A percentile compares a stretch with the other conserved stretches of the same genome.
Evolutionary conservation across 2,329 filamentous ascomycete genomes (phyloP).

Genomic region (Penicillium sp.): DNA sequence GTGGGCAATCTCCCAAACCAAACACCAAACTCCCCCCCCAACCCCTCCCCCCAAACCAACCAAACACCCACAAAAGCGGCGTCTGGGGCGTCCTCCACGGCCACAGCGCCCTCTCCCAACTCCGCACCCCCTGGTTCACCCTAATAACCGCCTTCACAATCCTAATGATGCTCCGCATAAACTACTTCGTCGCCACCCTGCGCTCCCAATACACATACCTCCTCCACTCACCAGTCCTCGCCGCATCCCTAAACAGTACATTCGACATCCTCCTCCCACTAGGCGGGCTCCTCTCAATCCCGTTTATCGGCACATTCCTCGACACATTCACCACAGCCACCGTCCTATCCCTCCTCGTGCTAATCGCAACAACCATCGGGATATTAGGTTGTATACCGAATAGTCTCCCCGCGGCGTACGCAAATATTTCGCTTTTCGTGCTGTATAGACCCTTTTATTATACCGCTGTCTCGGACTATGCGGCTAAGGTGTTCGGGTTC

Average conservation of each 20-base stretch:
- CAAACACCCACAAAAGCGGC: conserved; percentile 52
- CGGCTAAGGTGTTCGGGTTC: conserved; percentile 91
- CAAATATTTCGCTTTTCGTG: conserved; percentile 79
- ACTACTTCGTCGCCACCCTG: conserved; percentile 91
- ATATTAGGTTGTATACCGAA: conserved; percentile 75
- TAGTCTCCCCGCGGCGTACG: conserved; percentile 72
- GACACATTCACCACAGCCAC: conserved; percentile 76
- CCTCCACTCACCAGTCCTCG: conserved; percentile 65
- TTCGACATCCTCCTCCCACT: conserved; percentile 87
- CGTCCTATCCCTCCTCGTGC: conserved; percentile 73
- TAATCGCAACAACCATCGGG: conserved; percentile 75
- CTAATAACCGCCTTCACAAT: conserved; percentile 84
- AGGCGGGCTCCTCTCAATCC: conserved; percentile 82
- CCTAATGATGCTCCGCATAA: conserved; percentile 80
- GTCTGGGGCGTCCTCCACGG: conserved; percentile 89
- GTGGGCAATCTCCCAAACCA: conserved; percentile 12
- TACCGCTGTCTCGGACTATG: conserved; percentile 85
- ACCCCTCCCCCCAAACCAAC: conserved; percentile 9
- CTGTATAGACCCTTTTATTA: conserved; percentile 88
- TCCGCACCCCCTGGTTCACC: conserved; percentile 82
- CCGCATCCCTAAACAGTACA: conserved; percentile 76
- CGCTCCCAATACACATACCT: conserved; percentile 80
- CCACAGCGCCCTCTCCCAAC: conserved; percentile 72
- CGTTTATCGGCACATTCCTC: conserved; percentile 81
- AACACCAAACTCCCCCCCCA: background rate